phyloP scores from a whole-genome alignment of 2,329 filamentous ascomycete species.

The Diaporthe sp. region DNA sequence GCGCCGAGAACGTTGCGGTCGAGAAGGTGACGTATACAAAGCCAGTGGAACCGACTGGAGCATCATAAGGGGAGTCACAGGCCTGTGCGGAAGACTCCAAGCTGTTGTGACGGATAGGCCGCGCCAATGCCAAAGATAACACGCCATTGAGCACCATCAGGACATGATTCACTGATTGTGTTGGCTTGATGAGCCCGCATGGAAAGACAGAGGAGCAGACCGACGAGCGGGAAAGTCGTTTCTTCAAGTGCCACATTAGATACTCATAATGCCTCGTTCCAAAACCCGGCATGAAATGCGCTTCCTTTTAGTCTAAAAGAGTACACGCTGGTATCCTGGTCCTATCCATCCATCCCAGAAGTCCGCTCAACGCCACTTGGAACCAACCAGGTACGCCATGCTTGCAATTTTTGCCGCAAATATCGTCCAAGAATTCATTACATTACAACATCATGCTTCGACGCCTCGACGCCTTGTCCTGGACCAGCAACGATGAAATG shows the following conservation, averaged over 20 bases:
- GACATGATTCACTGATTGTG: not conserved
- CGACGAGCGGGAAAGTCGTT: not conserved
- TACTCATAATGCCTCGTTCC: slow-evolving; percentile 27
- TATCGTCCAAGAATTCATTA: slow-evolving; percentile 46
- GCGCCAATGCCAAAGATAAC: not conserved
- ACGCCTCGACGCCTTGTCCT: slow-evolving; percentile 55
- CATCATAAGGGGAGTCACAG: slow-evolving; percentile 52
- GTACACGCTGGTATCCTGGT: slow-evolving; percentile 29
- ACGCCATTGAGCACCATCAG: not conserved
- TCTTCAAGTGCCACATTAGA: slow-evolving; percentile 18
- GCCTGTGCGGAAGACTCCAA: not conserved
- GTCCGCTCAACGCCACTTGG: not conserved
- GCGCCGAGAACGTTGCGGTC: slow-evolving; percentile 82
- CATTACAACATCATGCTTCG: slow-evolving; percentile 66
- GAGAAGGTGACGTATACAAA: slow-evolving; percentile 91
- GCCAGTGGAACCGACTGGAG: slow-evolving; percentile 68
- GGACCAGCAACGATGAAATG: slow-evolving; percentile 32
- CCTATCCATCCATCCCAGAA: not conserved
- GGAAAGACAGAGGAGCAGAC: not conserved
- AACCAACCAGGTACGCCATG: slow-evolving; percentile 14
- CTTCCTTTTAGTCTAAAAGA: slow-evolving; percentile 28
- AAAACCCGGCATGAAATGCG: slow-evolving; percentile 13
- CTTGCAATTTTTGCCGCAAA: not conserved
- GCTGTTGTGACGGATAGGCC: not conserved
- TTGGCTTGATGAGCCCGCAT: not conserved